Base-by-base conservation (phyloP, 2,329 filamentous ascomycete genomes). In the Mollisiaceae sp. region DNA sequence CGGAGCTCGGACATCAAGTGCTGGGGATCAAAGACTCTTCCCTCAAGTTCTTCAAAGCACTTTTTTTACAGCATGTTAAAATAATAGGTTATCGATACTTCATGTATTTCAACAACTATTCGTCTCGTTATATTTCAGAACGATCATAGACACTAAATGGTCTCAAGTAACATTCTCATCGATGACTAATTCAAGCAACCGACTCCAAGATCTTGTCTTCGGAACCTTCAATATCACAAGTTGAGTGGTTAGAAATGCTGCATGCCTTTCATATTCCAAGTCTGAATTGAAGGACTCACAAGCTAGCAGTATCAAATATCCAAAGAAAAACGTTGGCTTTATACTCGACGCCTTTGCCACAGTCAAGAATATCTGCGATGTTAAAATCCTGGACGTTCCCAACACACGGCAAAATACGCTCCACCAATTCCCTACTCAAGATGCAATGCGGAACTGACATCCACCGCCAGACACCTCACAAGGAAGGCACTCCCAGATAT, bases 351-450 rank as follows among this genome's bases (percentile, higher is more conserved):
- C 78, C 15, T 72, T 72, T 81, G 68, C 70, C 8, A 78, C 78
- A 15, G 67, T 78, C 32, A 78, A 80, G 64, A 66, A 71, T 39
- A 72, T 80, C 4, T 78, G 77, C 54, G 4, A 75, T 73, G 27
- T 72, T 81, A 27, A 68, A 77, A 61, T 80, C 79, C 63, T 75
- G 80, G 18, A 76, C 79, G 5, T 74, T 80, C 6, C 79, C 77
- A 35, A 80, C 79, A 4, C 79, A 79, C 32, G 79, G 78, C 54
- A 81, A 81, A 65, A 76, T 77, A 59, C 76, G 73, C 63, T 74
- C 71, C 43, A 73, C 73, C 27, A 56, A n/a, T 24, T 50, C 27
- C 27, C 27, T 6, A 50, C 8, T 27, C 2, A 8, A 22, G 11
- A 22, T 5, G 8, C 45, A 50, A 27, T 24, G 20, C 45, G 45